phyloP scores from a whole-genome alignment of 148 eudicot species.

The Fagopyrum homotropicum region DNA sequence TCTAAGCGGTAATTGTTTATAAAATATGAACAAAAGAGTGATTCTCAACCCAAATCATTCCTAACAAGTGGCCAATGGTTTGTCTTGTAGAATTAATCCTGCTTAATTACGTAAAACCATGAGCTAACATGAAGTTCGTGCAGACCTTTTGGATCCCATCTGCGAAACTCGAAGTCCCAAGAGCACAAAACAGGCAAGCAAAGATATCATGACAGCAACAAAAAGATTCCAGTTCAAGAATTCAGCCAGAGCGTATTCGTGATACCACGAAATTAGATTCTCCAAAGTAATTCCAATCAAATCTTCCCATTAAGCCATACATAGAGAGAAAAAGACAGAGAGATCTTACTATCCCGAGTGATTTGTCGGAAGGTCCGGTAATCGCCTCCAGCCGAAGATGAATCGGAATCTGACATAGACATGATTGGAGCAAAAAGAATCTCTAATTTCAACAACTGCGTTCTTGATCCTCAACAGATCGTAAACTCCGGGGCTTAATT shows the following conservation, averaged over 20 bases:
- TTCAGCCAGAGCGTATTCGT: background rate
- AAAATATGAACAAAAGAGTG: background rate
- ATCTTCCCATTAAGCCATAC: background rate
- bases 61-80: background rate
- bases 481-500: background rate
- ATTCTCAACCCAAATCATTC: background rate
- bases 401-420: slow-evolving; percentile 87
- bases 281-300: background rate
- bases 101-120: background rate
- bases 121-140: background rate
- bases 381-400: slow-evolving; percentile 55
- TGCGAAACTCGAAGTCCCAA: background rate
- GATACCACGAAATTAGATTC: background rate
- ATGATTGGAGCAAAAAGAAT: slow-evolving; percentile 19
- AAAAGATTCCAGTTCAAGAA: background rate
- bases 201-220: background rate
- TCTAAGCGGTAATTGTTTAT: background rate
- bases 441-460: background rate
- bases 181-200: background rate
- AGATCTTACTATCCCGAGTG: slow-evolving; percentile 71
- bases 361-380: slow-evolving; percentile 58
- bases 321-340: background rate
- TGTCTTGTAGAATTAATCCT: background rate
- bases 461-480: background rate
- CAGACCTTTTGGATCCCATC: background rate